A percentile compares a stretch with the other conserved stretches of the same genome.
phyloP scores from a whole-genome alignment of 139 green algal species.

The Volvox reticuliferus region DNA sequence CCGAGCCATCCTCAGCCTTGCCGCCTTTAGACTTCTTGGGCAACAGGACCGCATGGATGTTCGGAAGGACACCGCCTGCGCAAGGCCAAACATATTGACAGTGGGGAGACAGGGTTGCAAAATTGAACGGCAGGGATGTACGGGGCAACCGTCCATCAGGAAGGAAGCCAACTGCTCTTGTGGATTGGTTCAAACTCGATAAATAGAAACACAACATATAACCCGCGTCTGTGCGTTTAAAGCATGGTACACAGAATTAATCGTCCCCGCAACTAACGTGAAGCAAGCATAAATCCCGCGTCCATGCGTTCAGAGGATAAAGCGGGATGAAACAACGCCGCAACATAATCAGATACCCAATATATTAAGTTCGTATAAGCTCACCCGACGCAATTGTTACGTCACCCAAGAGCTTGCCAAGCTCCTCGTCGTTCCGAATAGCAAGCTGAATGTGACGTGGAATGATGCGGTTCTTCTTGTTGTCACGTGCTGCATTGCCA shows the following conservation, averaged over 20 bases:
- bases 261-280: no score
- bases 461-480: slow-evolving; percentile 45
- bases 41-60: slow-evolving; percentile 19
- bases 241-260: no score
- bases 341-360: no score
- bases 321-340: no score
- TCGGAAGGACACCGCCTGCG: slow-evolving; percentile 8
- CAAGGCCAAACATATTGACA: no score
- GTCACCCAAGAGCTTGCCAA: slow-evolving; percentile 76
- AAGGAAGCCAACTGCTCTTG: background rate
- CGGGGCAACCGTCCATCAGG: no score
- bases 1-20: slow-evolving; percentile 26
- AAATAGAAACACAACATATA: no score
- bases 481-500: slow-evolving; percentile 48
- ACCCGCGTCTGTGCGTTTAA: no score
- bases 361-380: background rate
- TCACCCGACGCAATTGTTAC: slow-evolving; percentile 15
- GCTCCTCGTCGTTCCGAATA: slow-evolving; percentile 93
- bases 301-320: no score
- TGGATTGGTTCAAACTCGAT: background rate
- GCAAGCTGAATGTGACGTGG: slow-evolving; percentile 89
- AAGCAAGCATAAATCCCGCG: no score
- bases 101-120: no score
- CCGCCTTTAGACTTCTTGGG: slow-evolving; percentile 22
- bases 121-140: no score